Base-by-base conservation (phyloP, 108 stramenopile species). In the Conticribra guillardii region DNA sequence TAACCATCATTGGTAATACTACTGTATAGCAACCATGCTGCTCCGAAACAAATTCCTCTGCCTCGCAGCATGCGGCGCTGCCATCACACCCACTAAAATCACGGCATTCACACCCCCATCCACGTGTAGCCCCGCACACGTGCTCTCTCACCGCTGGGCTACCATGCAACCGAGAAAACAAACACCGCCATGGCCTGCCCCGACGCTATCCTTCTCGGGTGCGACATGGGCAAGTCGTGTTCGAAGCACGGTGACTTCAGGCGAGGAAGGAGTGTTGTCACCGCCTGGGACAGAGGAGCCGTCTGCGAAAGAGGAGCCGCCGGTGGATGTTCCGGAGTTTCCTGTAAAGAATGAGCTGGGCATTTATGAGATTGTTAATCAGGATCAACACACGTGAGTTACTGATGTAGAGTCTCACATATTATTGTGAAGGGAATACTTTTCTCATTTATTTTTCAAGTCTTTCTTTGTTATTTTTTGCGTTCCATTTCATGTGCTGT, bases 361-460 rank as follows among this genome's bases (percentile, higher is more conserved):
- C 0, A 73, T 80, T 31, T 80, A 76, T 32, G 69, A 80, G 33
- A 76, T 80, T 11, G 15, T 30, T 45, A 80, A 76, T 34, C 57
- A 59, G 19, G 79, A 80, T 37, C 79, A 80, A 41, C 79, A 80
- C 69, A 71, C 46, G 76, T 77, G 62, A 77, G 76, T 41, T 27
- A 26, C 19, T 48, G 22, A 24, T 31, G 32, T 26, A 21, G 24
- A 21, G n/a, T 21, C 3, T 26, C 0, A 56, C 30, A 44, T 26
- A 18, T 8, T 26, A 8, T 17, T 4, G 41, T 27, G 57, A 18
- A 32, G 16, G 57, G 17, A 29, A 30, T 5, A 57, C 28, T 8
- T 16, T 19, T 27, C 18, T 32, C 31, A 4, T 54, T 18, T 17
- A n/a, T n/a, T n/a, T n/a, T n/a, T n/a, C n/a, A n/a, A n/a, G n/a